Evolutionary conservation across 2,329 filamentous ascomycete species (phyloP).

Genomic region (Herpotrichia juniperi): DNA sequence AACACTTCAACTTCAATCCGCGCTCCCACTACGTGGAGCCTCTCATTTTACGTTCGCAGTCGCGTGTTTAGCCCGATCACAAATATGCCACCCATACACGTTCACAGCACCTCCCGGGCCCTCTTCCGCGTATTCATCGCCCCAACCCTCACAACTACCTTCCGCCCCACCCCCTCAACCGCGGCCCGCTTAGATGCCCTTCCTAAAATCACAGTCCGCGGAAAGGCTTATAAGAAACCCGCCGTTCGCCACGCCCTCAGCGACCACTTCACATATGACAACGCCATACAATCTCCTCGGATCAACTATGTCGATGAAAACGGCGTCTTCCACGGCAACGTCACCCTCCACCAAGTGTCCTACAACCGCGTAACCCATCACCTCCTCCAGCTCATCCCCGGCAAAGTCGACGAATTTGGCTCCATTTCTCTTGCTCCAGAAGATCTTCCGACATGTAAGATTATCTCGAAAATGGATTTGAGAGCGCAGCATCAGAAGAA

Average conservation of each 20-base stretch:
- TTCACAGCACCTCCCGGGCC: slow-evolving; percentile 45
- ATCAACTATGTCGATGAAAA: slow-evolving; percentile 53
- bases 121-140: slow-evolving; percentile 53
- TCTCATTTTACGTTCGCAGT: no score
- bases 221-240: slow-evolving; percentile 28
- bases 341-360: slow-evolving; percentile 45
- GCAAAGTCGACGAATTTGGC: slow-evolving; percentile 27
- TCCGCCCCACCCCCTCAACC: slow-evolving; percentile 22
- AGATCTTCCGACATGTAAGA: slow-evolving; percentile 68
- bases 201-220: slow-evolving; percentile 21
- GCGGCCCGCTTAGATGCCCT: slow-evolving; percentile 5
- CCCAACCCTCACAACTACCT: slow-evolving; percentile 32
- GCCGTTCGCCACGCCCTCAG: slow-evolving; percentile 45
- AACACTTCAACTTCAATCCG: not conserved
- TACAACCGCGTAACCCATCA: slow-evolving; percentile 59
- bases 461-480: slow-evolving; percentile 65
- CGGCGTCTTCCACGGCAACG: slow-evolving; percentile 42
- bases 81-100: slow-evolving; percentile 33
- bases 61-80: not conserved
- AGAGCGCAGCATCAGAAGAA: slow-evolving; percentile 54
- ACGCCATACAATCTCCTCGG: slow-evolving; percentile 53
- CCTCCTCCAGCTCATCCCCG: slow-evolving; percentile 56
- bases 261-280: slow-evolving; percentile 52
- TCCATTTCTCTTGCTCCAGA: slow-evolving; percentile 47
- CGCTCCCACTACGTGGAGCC: no score